Conservation (phyloP, 805 yeast genomes). For the Blastobotrys parvus region DNA sequence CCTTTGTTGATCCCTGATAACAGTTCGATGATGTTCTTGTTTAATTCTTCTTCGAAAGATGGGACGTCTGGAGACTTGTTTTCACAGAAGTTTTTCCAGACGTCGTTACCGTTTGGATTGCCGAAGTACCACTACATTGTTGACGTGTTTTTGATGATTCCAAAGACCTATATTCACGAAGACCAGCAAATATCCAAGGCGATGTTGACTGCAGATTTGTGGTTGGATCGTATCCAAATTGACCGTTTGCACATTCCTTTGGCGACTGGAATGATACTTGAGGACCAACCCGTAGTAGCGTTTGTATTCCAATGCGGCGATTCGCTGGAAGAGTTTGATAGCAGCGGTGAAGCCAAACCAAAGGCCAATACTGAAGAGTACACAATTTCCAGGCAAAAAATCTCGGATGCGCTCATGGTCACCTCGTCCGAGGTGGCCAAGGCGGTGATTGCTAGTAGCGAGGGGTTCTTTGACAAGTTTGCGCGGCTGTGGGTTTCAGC, state of each 20-base stretch:
- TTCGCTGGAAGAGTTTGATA: background rate
- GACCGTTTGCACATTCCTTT: slow-evolving; percentile 2
- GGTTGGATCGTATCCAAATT: slow-evolving; percentile 5
- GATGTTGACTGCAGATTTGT: slow-evolving; percentile 4
- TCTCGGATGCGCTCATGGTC: slow-evolving; percentile 1
- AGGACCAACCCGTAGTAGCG: slow-evolving; percentile 7
- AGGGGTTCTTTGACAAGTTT: slow-evolving; percentile 16
- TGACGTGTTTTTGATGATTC: slow-evolving; percentile 13
- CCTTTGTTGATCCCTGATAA: slow-evolving; percentile 13
- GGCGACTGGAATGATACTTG: background rate
- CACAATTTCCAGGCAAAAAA: slow-evolving; percentile 1
- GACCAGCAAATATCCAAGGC: too few relatives aligned
- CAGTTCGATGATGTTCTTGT: slow-evolving; percentile 13
- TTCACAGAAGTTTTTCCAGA: slow-evolving; percentile 11
- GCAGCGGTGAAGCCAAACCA: background rate
- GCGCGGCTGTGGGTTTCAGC: slow-evolving; percentile 15
- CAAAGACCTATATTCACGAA: slow-evolving; percentile 5
- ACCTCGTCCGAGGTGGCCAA: slow-evolving; percentile 15
- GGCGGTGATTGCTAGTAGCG: slow-evolving; percentile 13
- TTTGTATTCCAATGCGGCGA: slow-evolving; percentile 11
- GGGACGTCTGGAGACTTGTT: background rate
- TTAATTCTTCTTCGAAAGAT: slow-evolving; percentile 8
- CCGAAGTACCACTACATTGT: slow-evolving; percentile 13
- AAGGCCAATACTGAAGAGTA: background rate
- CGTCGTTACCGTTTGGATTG: slow-evolving; percentile 15